These are phyloP conservation scores for Exophiala bonariae DNA, from an alignment of 2,329 filamentous ascomycete species.

Conservation along the genomic window DNA sequence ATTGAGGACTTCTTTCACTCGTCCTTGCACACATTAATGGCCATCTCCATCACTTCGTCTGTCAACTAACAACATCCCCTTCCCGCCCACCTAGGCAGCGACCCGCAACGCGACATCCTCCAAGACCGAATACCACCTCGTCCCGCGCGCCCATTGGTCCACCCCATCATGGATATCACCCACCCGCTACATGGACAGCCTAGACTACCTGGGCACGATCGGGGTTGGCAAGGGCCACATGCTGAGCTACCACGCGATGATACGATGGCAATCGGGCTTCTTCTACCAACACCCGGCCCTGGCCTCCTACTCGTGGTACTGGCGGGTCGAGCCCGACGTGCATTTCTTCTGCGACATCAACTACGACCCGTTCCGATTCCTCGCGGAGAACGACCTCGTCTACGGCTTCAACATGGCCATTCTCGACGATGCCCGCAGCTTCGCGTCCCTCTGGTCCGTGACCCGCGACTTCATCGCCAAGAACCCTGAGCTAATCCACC, in stretches of 20 bases:
- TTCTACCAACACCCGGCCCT: constrained; percentile 42
- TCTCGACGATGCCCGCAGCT: constrained; percentile 46
- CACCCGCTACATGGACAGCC: constrained; percentile 32
- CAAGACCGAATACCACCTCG: constrained; percentile 33
- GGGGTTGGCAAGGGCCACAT: constrained; percentile 37
- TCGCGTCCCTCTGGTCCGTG: constrained; percentile 47
- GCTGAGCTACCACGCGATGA: constrained; percentile 41
- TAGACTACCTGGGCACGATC: constrained; percentile 36
- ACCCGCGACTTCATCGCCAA: constrained; percentile 49
- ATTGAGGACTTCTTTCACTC: too few species aligned
- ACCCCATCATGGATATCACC: constrained; percentile 32
- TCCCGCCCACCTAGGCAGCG: constrained; percentile 31
- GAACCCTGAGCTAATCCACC: constrained; percentile 46
- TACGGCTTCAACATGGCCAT: constrained; percentile 56
- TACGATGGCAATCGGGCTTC: constrained; percentile 40
- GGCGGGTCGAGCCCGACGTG: constrained; percentile 62
- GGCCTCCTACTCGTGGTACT: constrained; percentile 58
- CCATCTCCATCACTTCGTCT: too few species aligned
- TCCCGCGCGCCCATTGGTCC: constrained; percentile 34
- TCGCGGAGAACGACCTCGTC: constrained; percentile 35
- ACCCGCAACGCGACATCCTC: constrained; percentile 33
- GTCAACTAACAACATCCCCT: too few species aligned
- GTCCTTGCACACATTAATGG: too few species aligned
- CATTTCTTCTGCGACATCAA: constrained; percentile 53
- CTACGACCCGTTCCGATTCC: constrained; percentile 40